A percentile compares a stretch with the other conserved stretches of the same genome.
These are phyloP conservation scores for Diutina neorugosa DNA, from an alignment of 1,139 yeast genomes.

Conservation along the genomic window DNA sequence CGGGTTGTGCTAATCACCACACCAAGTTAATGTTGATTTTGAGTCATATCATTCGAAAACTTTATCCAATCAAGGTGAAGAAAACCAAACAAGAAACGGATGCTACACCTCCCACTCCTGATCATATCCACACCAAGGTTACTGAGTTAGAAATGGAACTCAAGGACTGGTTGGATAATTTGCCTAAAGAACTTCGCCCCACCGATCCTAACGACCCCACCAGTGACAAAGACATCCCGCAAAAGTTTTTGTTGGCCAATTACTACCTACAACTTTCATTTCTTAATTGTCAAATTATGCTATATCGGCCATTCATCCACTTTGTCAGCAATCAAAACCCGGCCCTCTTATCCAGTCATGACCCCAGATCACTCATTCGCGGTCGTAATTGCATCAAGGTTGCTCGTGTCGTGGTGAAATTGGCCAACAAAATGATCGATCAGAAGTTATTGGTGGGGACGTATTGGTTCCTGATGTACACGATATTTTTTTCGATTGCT, in stretches of 20 bases:
- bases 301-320: constrained; percentile 87
- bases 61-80: constrained; percentile 29
- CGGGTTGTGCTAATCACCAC: constrained; percentile 80
- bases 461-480: constrained; percentile 87
- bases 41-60: constrained; percentile 29
- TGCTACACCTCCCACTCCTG: constrained; percentile 14
- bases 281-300: constrained; percentile 71
- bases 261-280: constrained; percentile 67
- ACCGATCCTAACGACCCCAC: constrained; percentile 37
- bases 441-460: constrained; percentile 71
- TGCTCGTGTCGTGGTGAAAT: constrained; percentile 71
- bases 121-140: constrained; percentile 48
- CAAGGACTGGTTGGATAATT: constrained; percentile 59
- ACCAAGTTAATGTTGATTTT: constrained; percentile 50
- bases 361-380: constrained; percentile 43
- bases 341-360: constrained; percentile 12
- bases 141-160: constrained; percentile 63
- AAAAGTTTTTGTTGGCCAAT: constrained; percentile 59
- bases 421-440: constrained; percentile 74
- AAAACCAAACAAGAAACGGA: constrained; percentile 10
- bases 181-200: constrained; percentile 68
- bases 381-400: constrained; percentile 81
- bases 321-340: constrained; percentile 45
- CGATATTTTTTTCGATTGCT: constrained; percentile 86
- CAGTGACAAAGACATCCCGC: constrained; percentile 33